Evolutionary conservation across 108 stramenopile species (phyloP), one percentile per base, ranked within the genome.

Genomic region (Cylindrotheca closterium): DNA sequence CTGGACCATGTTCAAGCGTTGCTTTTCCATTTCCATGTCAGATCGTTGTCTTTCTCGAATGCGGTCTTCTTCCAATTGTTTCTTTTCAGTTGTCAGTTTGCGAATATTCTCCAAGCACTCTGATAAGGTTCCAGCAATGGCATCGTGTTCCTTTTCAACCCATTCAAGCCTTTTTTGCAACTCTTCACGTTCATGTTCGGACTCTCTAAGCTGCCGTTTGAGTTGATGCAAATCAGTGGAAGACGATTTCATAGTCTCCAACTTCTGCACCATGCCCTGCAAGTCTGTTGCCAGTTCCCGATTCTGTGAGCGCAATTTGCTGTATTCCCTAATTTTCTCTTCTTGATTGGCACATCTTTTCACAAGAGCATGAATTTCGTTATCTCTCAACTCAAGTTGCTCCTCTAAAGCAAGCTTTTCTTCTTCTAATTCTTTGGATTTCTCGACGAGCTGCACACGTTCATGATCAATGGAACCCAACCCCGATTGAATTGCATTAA

Each of bases 391-490:
- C 47, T 65, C 63, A 2, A 81, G 49, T 46, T 81, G 71, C 30
- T 71, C 30, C 26, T 73, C 65, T 23, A 77, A 51, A 19, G 47
- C 25, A 58, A 65, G 47, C 32, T 77, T 81, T 32, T 81, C 80
- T 45, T 62, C 67, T 24, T 77, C 75, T 21, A 81, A 55, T 50
- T 53, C 8, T 34, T 51, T 63, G 0, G 53, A 58, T 26, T 48
- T 68, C 31, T 65, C 70, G 7, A 66, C 45, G 1, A 77, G 68
- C 15, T 22, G 22, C 25, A 30, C 22, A 3, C 75, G 67, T 27
- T 81, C 80, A 30, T 77, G 68, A 26, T 81, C 75, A 22, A 81
- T 80, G 2, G 65, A 57, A 3, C 51, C 71, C 29, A 80, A 50
- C 1, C 74, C 74, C 18, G 54, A 54, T 63, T 75, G 67, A 22